Percentiles rank a stretch among this genome's conserved stretches.
Evolutionary conservation across 2,329 filamentous ascomycete genomes (phyloP).

Genomic region (Fusarium anthophilum): DNA sequence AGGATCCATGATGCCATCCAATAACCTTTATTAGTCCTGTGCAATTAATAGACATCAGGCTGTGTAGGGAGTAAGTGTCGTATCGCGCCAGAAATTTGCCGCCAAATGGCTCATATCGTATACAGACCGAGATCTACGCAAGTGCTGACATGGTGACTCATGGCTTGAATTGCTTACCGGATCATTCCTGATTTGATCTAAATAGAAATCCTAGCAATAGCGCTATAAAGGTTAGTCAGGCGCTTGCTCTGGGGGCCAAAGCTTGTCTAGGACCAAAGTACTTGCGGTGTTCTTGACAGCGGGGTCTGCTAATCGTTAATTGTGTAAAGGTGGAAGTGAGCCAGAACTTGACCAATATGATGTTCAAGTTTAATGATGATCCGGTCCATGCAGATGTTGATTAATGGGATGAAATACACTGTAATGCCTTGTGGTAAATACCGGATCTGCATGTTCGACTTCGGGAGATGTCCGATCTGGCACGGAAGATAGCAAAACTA

Average conservation of each 20-base stretch:
- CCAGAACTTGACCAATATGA: not conserved
- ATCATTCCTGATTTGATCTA: not conserved
- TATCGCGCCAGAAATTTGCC: accelerated
- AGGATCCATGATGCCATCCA: accelerated
- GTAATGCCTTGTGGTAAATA: not conserved
- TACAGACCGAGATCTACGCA: not conserved
- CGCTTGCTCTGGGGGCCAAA: not conserved
- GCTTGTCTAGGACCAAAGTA: not conserved
- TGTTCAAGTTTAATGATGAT: accelerated
- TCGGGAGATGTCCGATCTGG: not conserved
- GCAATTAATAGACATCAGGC: not conserved
- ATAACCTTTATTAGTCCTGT: too few relatives aligned
- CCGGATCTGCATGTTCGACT: not conserved
- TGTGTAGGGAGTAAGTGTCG: too few relatives aligned
- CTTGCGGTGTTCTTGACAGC: not conserved
- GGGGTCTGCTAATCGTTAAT: not conserved
- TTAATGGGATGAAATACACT: too few relatives aligned
- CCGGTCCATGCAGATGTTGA: too few relatives aligned
- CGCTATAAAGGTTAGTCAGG: not conserved
- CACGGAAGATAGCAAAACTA: not conserved
- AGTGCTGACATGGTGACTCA: not conserved
- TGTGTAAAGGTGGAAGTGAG: not conserved
- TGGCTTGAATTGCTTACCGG: not conserved
- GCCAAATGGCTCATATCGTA: accelerated
- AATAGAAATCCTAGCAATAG: not conserved